phyloP scores from a whole-genome alignment of 768 basidiomycete species.

The Lactifluus volemus region DNA sequence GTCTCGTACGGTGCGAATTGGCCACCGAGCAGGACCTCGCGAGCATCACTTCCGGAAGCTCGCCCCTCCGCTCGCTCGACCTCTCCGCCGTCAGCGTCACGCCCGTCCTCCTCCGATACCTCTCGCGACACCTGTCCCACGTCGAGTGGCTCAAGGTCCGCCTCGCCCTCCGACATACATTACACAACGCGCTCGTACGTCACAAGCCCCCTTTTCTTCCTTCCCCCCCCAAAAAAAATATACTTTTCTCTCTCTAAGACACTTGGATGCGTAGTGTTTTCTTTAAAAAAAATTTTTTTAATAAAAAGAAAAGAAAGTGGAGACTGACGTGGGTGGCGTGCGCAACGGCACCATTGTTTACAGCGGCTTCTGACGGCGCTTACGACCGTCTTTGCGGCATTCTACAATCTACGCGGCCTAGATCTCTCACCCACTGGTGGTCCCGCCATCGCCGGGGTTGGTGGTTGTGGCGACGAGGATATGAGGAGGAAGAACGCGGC shows the following conservation, averaged over 20 bases:
- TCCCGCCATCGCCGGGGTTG: conserved; percentile 24
- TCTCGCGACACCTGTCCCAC: conserved; percentile 42
- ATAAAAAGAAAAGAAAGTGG: too few species aligned
- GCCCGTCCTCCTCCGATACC: conserved; percentile 45
- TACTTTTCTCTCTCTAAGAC: too few species aligned
- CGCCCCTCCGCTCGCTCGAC: conserved; percentile 47
- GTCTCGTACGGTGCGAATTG: conserved; percentile 48
- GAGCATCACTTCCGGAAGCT: conserved; percentile 38
- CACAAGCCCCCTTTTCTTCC: neutral
- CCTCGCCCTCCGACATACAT: conserved; percentile 55
- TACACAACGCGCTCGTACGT: conserved; percentile 43
- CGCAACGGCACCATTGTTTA: too few species aligned
- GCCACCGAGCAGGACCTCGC: conserved; percentile 45
- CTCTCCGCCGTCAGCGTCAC: conserved; percentile 52
- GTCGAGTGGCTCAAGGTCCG: conserved; percentile 45
- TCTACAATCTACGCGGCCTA: conserved; percentile 40
- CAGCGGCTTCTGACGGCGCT: conserved; percentile 52
- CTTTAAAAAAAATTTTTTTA: too few species aligned
- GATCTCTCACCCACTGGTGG: conserved; percentile 50
- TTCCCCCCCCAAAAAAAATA: too few species aligned
- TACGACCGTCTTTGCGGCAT: conserved; percentile 46
- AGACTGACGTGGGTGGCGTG: too few species aligned
- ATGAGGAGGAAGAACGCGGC: conserved; percentile 21
- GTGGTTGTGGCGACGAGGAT: conserved; percentile 21
- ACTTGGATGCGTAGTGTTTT: neutral